phyloP scores from a whole-genome alignment of 306 rosid species.

The Dryas octopetala region DNA sequence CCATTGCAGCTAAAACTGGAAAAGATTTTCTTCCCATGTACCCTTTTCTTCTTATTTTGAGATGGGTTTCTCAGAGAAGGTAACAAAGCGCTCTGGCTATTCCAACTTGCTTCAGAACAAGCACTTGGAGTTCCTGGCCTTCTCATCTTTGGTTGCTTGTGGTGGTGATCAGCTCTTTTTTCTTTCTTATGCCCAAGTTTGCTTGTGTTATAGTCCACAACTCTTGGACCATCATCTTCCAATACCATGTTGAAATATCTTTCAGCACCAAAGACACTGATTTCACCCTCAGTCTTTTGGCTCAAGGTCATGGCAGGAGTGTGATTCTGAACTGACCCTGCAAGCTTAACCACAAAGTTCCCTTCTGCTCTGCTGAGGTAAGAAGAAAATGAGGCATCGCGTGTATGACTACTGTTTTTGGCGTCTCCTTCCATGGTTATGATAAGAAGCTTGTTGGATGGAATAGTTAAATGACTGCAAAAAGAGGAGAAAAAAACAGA shows the following conservation, averaged over 20 bases:
- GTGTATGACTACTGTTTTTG: constrained; percentile 3
- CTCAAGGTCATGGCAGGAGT: constrained; percentile 15
- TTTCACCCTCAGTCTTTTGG: constrained; percentile 29
- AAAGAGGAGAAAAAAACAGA: not conserved
- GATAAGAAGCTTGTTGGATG: too few relatives aligned
- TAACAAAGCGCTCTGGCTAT: constrained; percentile 25
- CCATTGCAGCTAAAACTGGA: constrained; percentile 40
- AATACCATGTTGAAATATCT: constrained; percentile 42
- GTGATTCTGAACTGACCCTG: constrained; percentile 16
- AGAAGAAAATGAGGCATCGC: constrained; percentile 30
- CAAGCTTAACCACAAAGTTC: not conserved
- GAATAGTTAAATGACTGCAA: too few relatives aligned
- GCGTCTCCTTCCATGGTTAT: constrained; percentile 21
- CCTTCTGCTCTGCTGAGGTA: constrained; percentile 29
- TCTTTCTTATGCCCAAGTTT: constrained; percentile 20
- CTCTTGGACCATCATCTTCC: constrained; percentile 17
- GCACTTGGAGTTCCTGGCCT: constrained; percentile 43
- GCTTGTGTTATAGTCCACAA: constrained; percentile 6
- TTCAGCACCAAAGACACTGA: constrained; percentile 51
- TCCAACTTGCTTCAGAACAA: constrained; percentile 45
- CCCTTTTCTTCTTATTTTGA: constrained; percentile 26
- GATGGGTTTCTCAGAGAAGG: constrained; percentile 26
- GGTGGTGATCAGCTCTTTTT: constrained; percentile 15
- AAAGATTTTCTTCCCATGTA: constrained; percentile 24
- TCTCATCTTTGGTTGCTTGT: constrained; percentile 5